These are phyloP conservation scores for Podila horticola DNA, from an alignment of 192 early-diverging fungal species.

Conservation along the genomic window DNA sequence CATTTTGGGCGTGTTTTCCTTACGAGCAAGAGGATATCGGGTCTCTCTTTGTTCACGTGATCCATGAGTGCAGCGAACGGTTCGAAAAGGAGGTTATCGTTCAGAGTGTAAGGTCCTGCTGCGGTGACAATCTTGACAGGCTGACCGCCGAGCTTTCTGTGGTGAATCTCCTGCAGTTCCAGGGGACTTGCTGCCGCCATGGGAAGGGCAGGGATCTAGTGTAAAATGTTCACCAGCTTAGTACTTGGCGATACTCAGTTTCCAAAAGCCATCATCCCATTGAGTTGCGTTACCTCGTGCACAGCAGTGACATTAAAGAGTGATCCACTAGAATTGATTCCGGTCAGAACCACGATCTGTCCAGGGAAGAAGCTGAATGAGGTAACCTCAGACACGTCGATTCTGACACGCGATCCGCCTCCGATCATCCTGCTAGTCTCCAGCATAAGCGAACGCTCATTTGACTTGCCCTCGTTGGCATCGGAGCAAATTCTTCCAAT, in stretches of 20 bases:
- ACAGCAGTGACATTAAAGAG: slow-evolving; percentile 65
- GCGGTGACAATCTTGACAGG: slow-evolving; percentile 72
- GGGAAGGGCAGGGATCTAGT: slow-evolving; percentile 64
- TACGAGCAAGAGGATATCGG: slow-evolving; percentile 85
- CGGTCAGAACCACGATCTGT: slow-evolving; percentile 83
- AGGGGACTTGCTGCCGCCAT: slow-evolving; percentile 53
- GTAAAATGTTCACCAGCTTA: not conserved
- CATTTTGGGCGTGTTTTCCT: not conserved
- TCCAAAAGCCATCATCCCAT: too few species aligned
- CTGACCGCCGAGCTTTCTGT: slow-evolving; percentile 35
- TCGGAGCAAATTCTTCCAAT: slow-evolving; percentile 86
- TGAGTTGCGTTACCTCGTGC: slow-evolving; percentile 52
- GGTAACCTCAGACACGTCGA: slow-evolving; percentile 68
- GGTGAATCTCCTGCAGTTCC: slow-evolving; percentile 54
- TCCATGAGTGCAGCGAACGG: slow-evolving; percentile 83
- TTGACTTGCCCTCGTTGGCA: slow-evolving; percentile 68
- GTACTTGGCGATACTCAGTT: too few species aligned
- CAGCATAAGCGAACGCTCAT: slow-evolving; percentile 77
- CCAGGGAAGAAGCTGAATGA: slow-evolving; percentile 90
- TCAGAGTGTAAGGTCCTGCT: slow-evolving; percentile 88
- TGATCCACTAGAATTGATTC: slow-evolving; percentile 66
- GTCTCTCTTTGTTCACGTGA: slow-evolving; percentile 65
- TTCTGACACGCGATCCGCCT: slow-evolving; percentile 70
- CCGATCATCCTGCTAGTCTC: slow-evolving; percentile 86
- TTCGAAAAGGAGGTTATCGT: slow-evolving; percentile 82